Percentiles rank a stretch among this genome's conserved stretches.
These are phyloP conservation scores for Starmerella scarabaei DNA, from an alignment of 805 yeast species.

Conservation along the genomic window DNA sequence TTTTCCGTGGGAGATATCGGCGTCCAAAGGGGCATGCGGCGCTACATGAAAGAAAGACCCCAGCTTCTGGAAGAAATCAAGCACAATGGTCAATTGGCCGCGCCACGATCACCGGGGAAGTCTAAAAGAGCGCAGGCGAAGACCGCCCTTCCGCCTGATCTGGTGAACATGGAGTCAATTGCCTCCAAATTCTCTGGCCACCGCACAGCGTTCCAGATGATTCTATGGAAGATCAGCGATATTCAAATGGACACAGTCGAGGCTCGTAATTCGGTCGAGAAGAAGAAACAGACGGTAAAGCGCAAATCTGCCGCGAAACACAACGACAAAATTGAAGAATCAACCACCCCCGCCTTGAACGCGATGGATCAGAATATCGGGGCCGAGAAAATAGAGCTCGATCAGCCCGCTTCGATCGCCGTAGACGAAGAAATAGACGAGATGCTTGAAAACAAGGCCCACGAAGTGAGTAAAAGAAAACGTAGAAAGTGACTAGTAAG, in stretches of 20 bases:
- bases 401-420: too few species aligned
- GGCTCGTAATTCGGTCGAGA: slow-evolving; percentile 7
- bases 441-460: too few species aligned
- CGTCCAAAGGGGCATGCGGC: slow-evolving; percentile 64
- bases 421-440: too few species aligned
- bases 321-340: background rate
- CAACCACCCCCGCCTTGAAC: background rate
- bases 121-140: slow-evolving; percentile 29
- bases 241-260: slow-evolving; percentile 35
- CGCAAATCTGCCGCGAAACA: too few species aligned
- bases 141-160: slow-evolving; percentile 24
- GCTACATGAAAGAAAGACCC: slow-evolving; percentile 37
- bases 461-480: too few species aligned
- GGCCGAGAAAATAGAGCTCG: background rate
- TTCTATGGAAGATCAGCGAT: slow-evolving; percentile 59
- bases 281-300: background rate
- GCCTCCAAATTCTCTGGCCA: slow-evolving; percentile 47
- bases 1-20: slow-evolving; percentile 76
- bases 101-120: slow-evolving; percentile 24
- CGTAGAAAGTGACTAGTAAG: too few species aligned
- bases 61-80: slow-evolving; percentile 31
- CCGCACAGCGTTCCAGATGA: slow-evolving; percentile 50
- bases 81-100: slow-evolving; percentile 16
- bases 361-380: background rate
- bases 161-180: slow-evolving; percentile 47